Base-by-base conservation (phyloP, 768 basidiomycete genomes). In the Tricholoma hemisulphureum region DNA sequence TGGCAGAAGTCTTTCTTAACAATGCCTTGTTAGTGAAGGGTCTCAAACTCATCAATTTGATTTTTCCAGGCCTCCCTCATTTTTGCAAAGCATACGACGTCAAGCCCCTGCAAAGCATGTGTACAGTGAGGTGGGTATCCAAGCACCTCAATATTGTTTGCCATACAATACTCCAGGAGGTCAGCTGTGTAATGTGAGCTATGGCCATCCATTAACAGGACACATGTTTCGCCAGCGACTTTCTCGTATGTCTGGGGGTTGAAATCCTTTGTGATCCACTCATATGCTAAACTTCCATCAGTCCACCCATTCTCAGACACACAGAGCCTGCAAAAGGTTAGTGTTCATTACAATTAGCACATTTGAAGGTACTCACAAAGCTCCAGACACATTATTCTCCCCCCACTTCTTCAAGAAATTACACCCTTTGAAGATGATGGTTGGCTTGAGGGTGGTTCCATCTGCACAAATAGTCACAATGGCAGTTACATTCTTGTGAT, bases 371-470 rank as follows among this genome's bases (percentile, higher is more conserved):
- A 68, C 72, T 64, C 58, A 79, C 66, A 53, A 69, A 35, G 74
- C 72, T 29, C 71, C 56, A 5, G 66, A 55, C 13, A 73, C 59
- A 67, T 80, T 80, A 50, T 75, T 64, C 18, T 74, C 29, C 11
- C 56, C 54, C 74, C 70, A 79, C 29, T 64, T 64, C 43, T 53
- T 50, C 55, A 60, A 57, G 29, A 75, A 58, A 18, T 71, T 62
- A 59, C 74, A 62, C 9, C 71, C 75, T 59, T 79, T 78, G 68
- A 67, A 77, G 29, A 80, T 76, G 4, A 79, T n/a, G n/a, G n/a
- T n/a, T n/a, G n/a, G n/a, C n/a, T n/a, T n/a, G n/a, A n/a, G n/a
- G n/a, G n/a, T n/a, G n/a, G n/a, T n/a, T n/a, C n/a, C n/a, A n/a
- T n/a, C n/a, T n/a, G n/a, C n/a, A n/a, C n/a, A n/a, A n/a, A n/a